Evolutionary conservation across 805 yeast genomes (phyloP).

Genomic region (Groenewaldozyma salmanticensis): DNA sequence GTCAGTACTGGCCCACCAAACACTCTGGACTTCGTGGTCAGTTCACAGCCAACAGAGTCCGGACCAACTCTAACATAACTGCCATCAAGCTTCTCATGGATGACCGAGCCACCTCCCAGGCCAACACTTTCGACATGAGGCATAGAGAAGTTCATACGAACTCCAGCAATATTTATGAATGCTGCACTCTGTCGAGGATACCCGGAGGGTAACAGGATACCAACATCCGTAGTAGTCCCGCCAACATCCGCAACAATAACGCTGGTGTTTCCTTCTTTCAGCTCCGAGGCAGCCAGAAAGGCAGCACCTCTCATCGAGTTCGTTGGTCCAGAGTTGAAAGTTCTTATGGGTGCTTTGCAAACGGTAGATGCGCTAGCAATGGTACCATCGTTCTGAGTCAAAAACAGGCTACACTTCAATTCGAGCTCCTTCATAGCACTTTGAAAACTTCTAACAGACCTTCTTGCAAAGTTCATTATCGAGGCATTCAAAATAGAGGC

Average conservation of each 20-base stretch:
- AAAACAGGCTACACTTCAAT: conserved; percentile 30
- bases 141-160: conserved; percentile 38
- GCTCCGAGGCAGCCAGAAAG: conserved; percentile 27
- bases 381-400: conserved; percentile 43
- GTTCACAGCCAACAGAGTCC: conserved; percentile 38
- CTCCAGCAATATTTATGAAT: conserved; percentile 37
- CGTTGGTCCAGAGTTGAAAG: conserved; percentile 44
- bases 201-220: conserved; percentile 35
- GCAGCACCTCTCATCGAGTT: conserved; percentile 29
- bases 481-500: conserved; percentile 38
- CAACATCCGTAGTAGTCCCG: conserved; percentile 45
- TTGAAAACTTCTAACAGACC: conserved; percentile 32
- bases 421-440: conserved; percentile 31
- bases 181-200: conserved; percentile 40
- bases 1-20: conserved; percentile 37
- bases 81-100: conserved; percentile 12
- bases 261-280: conserved; percentile 17
- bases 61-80: conserved; percentile 30
- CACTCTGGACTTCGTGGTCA: conserved; percentile 27
- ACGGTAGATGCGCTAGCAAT: conserved; percentile 34
- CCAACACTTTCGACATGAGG: conserved; percentile 43
- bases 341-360: conserved; percentile 32
- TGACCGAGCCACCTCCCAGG: conserved; percentile 42
- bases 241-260: conserved; percentile 40
- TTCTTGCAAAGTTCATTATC: conserved; percentile 30